Evolutionary conservation across 768 basidiomycete genomes (phyloP).

Genomic region (Asterophora lycoperdoides): DNA sequence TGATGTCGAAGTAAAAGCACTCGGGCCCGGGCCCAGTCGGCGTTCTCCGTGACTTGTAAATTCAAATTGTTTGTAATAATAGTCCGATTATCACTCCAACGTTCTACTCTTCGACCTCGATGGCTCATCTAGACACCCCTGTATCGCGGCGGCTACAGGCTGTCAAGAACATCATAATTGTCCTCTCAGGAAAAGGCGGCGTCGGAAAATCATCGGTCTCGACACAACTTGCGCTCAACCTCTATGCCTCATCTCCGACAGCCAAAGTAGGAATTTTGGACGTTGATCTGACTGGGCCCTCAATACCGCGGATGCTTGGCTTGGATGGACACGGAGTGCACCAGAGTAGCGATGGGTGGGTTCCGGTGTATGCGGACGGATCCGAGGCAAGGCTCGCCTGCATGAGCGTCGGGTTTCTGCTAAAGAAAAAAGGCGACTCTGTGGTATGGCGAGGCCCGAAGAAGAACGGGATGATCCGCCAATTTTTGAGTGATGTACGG

Average conservation of each 20-base stretch:
- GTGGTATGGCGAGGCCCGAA: slow-evolving; percentile 99
- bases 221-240: slow-evolving; percentile 84
- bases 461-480: slow-evolving; percentile 97
- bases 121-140: slow-evolving; percentile 44
- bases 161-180: slow-evolving; percentile 85
- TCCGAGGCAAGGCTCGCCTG: slow-evolving; percentile 70
- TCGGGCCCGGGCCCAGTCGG: too few relatives aligned
- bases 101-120: slow-evolving; percentile 14
- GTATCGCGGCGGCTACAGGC: slow-evolving; percentile 65
- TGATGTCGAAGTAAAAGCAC: too few relatives aligned
- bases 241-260: slow-evolving; percentile 64
- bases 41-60: too few relatives aligned
- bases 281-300: slow-evolving; percentile 91
- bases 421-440: slow-evolving; percentile 86
- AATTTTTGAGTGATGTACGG: slow-evolving; percentile 90
- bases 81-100: too few relatives aligned
- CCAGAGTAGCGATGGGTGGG: slow-evolving; percentile 95
- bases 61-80: too few relatives aligned
- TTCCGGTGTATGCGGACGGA: slow-evolving; percentile 94
- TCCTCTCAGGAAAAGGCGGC: slow-evolving; percentile 95
- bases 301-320: slow-evolving; percentile 93
- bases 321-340: slow-evolving; percentile 84
- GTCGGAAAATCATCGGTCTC: slow-evolving; percentile 98
- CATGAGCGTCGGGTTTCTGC: slow-evolving; percentile 95
- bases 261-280: slow-evolving; percentile 86